These are phyloP conservation scores for Diplodia seriata DNA, from an alignment of 2,329 filamentous ascomycete species.

Conservation along the genomic window DNA sequence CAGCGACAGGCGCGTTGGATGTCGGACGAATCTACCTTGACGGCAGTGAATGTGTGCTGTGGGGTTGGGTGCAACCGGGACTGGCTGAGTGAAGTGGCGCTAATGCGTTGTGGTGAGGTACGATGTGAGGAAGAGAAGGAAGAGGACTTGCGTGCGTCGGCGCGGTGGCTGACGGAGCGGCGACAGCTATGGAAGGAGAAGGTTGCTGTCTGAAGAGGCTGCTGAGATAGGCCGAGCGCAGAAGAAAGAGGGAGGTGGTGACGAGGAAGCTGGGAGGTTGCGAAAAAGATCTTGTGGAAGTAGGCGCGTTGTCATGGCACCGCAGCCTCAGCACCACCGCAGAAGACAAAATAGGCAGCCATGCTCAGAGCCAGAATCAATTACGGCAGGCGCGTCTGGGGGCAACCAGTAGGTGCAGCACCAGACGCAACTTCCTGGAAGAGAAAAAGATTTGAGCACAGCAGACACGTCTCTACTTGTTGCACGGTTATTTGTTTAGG, in stretches of 20 bases:
- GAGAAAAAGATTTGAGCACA: not conserved
- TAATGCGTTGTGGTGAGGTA: not conserved
- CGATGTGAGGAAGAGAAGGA: not conserved
- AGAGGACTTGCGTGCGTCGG: not conserved
- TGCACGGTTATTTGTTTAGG: not conserved
- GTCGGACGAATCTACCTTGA: not conserved
- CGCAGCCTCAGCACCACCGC: not conserved
- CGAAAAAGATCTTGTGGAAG: not conserved
- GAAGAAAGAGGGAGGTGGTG: not conserved
- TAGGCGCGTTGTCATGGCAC: constrained; percentile 2
- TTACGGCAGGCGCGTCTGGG: not conserved
- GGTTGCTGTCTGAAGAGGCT: not conserved
- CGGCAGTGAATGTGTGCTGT: not conserved
- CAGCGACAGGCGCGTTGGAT: not conserved
- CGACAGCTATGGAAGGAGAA: not conserved
- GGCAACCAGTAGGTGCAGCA: not conserved
- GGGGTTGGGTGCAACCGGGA: not conserved
- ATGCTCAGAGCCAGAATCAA: not conserved
- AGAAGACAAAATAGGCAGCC: not conserved
- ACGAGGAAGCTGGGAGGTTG: not conserved
- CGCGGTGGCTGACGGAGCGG: not conserved
- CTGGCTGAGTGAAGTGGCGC: not conserved
- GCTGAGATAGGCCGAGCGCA: not conserved
- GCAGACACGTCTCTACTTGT: not conserved
- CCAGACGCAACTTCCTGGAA: not conserved